These are phyloP conservation scores for Boletellus ananiceps DNA, from an alignment of 768 basidiomycete genomes.

Conservation along the genomic window DNA sequence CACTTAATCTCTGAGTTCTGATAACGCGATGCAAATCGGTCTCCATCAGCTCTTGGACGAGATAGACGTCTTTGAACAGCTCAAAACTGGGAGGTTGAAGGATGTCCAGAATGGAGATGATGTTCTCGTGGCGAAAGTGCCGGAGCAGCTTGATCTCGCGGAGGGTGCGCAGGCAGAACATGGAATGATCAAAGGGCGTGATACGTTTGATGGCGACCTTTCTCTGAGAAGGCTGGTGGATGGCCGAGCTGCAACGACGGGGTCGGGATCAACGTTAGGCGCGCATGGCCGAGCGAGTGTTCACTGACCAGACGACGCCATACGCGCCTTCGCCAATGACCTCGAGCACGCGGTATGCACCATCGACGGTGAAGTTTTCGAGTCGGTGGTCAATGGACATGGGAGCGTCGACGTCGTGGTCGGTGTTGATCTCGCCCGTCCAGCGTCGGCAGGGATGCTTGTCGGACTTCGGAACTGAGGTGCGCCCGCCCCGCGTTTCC, in stretches of 20 bases:
- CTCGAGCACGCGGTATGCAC: conserved; percentile 68
- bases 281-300: background rate
- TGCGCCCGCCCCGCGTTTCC: background rate
- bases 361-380: conserved; percentile 46
- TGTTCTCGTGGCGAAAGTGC: conserved; percentile 82
- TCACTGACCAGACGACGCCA: conserved; percentile 70
- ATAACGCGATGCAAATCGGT: conserved; percentile 97
- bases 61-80: conserved; percentile 81
- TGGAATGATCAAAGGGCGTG: conserved; percentile 89
- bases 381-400: conserved; percentile 32
- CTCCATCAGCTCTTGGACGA: conserved; percentile 77
- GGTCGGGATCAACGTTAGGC: conserved; percentile 4
- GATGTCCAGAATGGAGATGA: conserved; percentile 95
- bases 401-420: conserved; percentile 7
- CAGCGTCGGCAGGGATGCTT: too few species aligned
- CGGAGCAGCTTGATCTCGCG: conserved; percentile 91
- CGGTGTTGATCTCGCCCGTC: too few species aligned
- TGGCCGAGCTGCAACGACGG: conserved; percentile 49
- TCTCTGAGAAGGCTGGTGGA: conserved; percentile 70
- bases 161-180: conserved; percentile 83
- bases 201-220: conserved; percentile 97
- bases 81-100: conserved; percentile 73
- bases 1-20: conserved; percentile 86
- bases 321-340: conserved; percentile 95
- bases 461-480: conserved; percentile 24